Conservation (phyloP, 2,329 filamentous ascomycete species). For the Cytospora mali region DNA sequence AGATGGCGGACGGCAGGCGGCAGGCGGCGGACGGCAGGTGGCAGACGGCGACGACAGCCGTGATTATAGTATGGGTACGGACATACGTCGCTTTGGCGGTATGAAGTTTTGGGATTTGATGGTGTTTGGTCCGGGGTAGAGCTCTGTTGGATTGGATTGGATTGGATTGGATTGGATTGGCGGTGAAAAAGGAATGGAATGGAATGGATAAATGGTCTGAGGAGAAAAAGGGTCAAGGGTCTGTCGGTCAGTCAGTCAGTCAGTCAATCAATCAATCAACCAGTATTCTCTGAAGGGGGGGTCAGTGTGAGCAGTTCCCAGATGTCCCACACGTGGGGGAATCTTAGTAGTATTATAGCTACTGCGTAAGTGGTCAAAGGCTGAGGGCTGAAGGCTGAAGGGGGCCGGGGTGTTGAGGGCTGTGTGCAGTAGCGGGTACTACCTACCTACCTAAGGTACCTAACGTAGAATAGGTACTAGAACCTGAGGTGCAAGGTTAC, state of each 20-base stretch:
- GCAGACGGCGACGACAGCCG: background rate
- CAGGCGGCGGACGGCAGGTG: background rate
- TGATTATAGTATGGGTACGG: background rate
- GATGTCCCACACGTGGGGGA: background rate
- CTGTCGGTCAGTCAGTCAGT: background rate
- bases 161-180: background rate
- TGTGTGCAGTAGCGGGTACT: background rate
- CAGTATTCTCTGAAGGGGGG: background rate
- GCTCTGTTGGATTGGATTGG: background rate
- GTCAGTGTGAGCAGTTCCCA: conserved; percentile 7
- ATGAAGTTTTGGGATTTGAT: background rate
- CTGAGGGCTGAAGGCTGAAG: background rate
- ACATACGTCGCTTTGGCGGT: background rate
- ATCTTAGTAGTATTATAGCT: background rate
- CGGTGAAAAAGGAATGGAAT: conserved; percentile 11
- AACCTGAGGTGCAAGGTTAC: no score
- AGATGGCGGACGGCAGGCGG: background rate
- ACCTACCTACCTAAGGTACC: background rate
- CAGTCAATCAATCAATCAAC: no score
- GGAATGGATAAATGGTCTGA: conserved; percentile 16
- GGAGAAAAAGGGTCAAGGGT: conserved; percentile 6
- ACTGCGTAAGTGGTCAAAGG: background rate
- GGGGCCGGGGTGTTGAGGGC: background rate
- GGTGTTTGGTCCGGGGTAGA: background rate
- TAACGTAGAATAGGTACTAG: no score